Conservation (phyloP, 2,329 filamentous ascomycete genomes). For the Clarireedia paspali region DNA sequence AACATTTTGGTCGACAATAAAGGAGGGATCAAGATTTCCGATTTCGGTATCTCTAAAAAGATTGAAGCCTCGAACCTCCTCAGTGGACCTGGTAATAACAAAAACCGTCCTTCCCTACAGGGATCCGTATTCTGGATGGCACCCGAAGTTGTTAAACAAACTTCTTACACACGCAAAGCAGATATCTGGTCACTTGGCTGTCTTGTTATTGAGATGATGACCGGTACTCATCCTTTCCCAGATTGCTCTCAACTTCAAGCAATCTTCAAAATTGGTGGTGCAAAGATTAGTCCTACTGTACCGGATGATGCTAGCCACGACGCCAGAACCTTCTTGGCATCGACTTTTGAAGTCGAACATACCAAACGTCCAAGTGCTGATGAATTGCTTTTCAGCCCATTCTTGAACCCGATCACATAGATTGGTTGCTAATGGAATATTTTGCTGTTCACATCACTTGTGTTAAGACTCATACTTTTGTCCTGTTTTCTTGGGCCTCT, state of each 20-base stretch:
- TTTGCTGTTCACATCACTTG: neutral
- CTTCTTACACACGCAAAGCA: conserved; percentile 94
- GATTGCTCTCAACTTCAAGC: conserved; percentile 96
- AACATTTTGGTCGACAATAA: conserved; percentile 99
- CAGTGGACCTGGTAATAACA: conserved; percentile 56
- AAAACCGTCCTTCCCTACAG: conserved; percentile 73
- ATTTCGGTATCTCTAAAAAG: conserved; percentile 98
- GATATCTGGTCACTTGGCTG: conserved; percentile 98
- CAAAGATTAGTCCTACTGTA: conserved; percentile 78
- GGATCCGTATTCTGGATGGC: conserved; percentile 99
- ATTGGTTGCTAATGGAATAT: neutral
- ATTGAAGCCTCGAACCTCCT: conserved; percentile 86
- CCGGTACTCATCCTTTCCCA: conserved; percentile 89
- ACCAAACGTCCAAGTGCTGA: conserved; percentile 87
- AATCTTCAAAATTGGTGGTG: conserved; percentile 95
- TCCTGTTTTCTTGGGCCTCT: neutral
- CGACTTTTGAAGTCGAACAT: conserved; percentile 94
- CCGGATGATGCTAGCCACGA: conserved; percentile 81
- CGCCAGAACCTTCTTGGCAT: conserved; percentile 71
- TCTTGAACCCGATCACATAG: conserved; percentile 65
- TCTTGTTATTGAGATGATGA: conserved; percentile 98
- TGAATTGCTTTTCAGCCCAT: conserved; percentile 76
- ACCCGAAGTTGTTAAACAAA: conserved; percentile 95
- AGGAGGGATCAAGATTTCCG: conserved; percentile 96
- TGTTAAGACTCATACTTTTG: conserved; percentile 1